Evolutionary conservation across 345 rosid species (phyloP), one percentile per base, ranked within the genome.

Genomic region (Melaleuca quinquenervia): DNA sequence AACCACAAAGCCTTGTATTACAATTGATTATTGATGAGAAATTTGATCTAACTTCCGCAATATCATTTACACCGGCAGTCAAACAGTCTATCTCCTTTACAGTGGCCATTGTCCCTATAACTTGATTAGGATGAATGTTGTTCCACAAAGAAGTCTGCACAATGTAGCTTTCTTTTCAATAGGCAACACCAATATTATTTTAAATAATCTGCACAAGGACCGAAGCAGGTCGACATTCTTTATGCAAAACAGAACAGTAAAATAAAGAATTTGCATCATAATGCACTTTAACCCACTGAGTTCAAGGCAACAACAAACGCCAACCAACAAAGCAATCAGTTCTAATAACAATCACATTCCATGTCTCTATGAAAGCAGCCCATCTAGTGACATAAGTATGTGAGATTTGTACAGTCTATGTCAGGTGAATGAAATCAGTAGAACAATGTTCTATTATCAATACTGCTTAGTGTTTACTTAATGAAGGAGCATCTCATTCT

Each of bases 61-160:
- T 93, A 84, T 96, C 99, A 86, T 91, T 82, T 54, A 97, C 91
- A 1, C 98, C 88, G 41, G 95, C 96, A 64, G 98, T 94, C 84
- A 95, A 90, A 89, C 99, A 97, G 87, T 97, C 98, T 76, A 97
- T 92, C 90, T 97, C 98, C 89, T 94, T 94, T 52, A 97, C 90
- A 85, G 93, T 70, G 58, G 95, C 92, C 53, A 95, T 90, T 1
- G 92, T 90, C 82, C 99, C 99, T 86, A 96, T 95, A 56, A 97
- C 90, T 92, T 97, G 98, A 85, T 90, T 89, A 32, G 99, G 99
- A 90, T 94, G 95, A 89, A 97, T 95, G 90, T 94, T 95, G 93
- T 89, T 96, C 98, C 98, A 97, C 91, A 96, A 78, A 84, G 99
- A 92, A 52, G 98, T 96, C 98, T 96, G 90, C 85, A 87, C 27